Conservation (phyloP, 78 protist genomes). For the Cavenderia fasciculata region DNA sequence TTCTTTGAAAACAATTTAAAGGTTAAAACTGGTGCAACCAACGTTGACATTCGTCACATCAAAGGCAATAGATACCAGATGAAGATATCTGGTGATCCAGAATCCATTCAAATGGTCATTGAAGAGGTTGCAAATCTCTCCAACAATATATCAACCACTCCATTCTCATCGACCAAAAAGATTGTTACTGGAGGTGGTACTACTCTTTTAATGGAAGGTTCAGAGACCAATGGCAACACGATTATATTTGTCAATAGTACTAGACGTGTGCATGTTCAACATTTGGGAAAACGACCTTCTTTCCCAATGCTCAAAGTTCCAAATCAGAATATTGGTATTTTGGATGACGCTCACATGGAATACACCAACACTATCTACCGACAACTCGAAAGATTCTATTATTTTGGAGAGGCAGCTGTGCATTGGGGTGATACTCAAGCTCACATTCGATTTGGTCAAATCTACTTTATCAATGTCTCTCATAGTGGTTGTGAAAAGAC, state of each 20-base stretch:
- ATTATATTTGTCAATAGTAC: neutral
- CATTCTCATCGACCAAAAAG: neutral
- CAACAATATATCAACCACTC: neutral
- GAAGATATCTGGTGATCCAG: neutral
- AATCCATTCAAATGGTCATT: neutral
- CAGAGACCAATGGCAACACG: neutral
- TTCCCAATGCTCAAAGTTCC: neutral
- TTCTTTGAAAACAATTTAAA: neutral
- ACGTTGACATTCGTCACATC: neutral
- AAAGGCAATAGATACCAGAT: neutral
- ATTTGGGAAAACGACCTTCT: neutral
- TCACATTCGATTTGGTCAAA: neutral
- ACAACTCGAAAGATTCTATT: neutral
- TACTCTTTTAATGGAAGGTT: neutral
- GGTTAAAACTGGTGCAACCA: neutral
- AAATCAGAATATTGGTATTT: too few species aligned
- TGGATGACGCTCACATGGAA: neutral
- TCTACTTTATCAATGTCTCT: neutral
- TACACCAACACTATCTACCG: neutral
- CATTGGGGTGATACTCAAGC: too few species aligned
- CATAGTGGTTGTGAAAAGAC: neutral
- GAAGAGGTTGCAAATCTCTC: neutral
- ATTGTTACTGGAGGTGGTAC: slow-evolving; percentile 8
- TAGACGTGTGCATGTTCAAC: neutral
- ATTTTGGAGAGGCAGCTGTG: too few species aligned